Base-by-base conservation (phyloP, 139 green algal species). In the Haematococcus lacustris region DNA sequence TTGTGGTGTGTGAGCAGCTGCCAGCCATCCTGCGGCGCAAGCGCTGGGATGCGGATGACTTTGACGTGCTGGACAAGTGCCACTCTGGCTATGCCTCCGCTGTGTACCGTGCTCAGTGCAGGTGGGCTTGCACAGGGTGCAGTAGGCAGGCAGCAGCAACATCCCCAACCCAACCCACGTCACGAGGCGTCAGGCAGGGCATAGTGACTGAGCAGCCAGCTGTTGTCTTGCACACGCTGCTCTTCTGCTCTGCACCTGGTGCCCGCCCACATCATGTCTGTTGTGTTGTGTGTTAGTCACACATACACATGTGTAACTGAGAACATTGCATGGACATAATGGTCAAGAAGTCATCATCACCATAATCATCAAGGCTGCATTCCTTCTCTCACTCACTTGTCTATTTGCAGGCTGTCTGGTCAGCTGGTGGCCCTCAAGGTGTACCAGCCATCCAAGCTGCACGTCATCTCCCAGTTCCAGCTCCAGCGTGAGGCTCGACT, bases 401-500 rank as follows among this genome's bases (percentile, higher is more conserved):
- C n/a, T n/a, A 71, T 69, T 2, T 78, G 68, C 78, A 84, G 73
- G 71, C 67, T 66, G 26, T 81, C 74, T 1, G 37, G 59, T 25
- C 66, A 67, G 50, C 69, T 51, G 1, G 82, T 87, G 23, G 82
- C 80, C 60, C 76, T 87, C 43, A 87, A 87, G 64, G 68, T 73
- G 34, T 87, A 87, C 71, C 63, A 77, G 39, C 72, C 72, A 5
- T 43, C 70, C 33, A 47, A 53, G 37, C 72, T 77, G 47, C 72
- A 77, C 43, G 64, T 60, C 37, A 77, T 77, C 63, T 73, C 63
- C 51, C 62, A 63, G 64, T 66, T 75, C 70, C 78, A 83, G 63
- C 69, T 77, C 3, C 57, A 73, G 3, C 62, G 78, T 0, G 78
- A 83, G 78, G 61, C 73, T 9, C 37, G 73, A 39, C 64, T 83